Conservation (phyloP, 495 filamentous ascomycete species). For the Achaetomiella virescens region DNA sequence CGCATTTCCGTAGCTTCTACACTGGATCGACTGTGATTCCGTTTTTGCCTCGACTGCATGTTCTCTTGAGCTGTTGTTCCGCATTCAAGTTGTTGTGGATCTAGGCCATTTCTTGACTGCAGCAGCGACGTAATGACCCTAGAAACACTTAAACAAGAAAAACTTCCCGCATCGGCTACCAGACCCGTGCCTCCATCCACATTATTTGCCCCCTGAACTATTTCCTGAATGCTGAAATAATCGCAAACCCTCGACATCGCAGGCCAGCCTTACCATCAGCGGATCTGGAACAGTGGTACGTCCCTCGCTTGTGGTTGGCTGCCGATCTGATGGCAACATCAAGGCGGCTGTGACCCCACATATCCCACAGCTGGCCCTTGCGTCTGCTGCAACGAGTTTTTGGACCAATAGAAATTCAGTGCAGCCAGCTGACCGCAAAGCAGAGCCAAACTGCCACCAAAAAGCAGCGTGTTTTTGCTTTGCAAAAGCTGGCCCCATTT, state of each 20-base stretch:
- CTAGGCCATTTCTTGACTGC: no score
- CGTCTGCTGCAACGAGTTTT: slow-evolving; percentile 19
- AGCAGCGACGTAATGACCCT: no score
- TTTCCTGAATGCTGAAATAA: no score
- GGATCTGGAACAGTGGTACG: slow-evolving; percentile 16
- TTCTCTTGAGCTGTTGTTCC: no score
- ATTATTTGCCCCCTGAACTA: no score
- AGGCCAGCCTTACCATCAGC: slow-evolving; percentile 4
- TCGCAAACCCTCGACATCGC: background rate
- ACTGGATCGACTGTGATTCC: no score
- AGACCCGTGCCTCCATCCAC: no score
- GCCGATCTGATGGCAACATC: slow-evolving; percentile 1
- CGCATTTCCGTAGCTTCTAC: no score
- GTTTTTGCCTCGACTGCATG: no score
- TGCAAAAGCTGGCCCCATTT: slow-evolving; percentile 25
- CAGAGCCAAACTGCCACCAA: slow-evolving; percentile 24
- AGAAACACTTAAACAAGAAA: background rate
- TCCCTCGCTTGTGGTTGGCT: slow-evolving; percentile 15
- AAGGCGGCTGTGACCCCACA: slow-evolving; percentile 13
- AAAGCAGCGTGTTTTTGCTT: slow-evolving; percentile 23
- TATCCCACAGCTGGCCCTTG: slow-evolving; percentile 19
- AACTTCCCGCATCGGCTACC: background rate
- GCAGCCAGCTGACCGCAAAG: slow-evolving; percentile 7
- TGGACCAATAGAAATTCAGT: slow-evolving; percentile 30
- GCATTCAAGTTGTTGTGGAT: no score